Percentiles rank a stretch among this genome's conserved stretches.
Conservation (phyloP, 2,329 filamentous ascomycete genomes). For the Arthrobotrys megalospora region DNA sequence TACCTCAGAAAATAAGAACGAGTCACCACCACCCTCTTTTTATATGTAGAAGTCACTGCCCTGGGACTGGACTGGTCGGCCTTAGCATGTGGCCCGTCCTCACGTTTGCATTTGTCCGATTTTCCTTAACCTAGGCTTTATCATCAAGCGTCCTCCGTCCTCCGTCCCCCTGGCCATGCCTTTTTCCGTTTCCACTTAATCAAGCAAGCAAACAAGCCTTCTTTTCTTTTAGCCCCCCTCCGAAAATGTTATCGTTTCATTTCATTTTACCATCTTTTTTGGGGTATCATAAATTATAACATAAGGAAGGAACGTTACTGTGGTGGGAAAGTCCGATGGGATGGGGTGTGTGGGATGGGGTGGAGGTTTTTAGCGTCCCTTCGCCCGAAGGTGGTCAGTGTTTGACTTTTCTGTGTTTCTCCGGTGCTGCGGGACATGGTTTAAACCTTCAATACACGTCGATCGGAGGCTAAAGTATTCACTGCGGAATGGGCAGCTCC, state of each 20-base stretch:
- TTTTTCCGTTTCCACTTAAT: no score
- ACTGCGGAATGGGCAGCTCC: no score
- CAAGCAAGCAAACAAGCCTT: no score
- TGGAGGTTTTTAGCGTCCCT: conserved; percentile 25
- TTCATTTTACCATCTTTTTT: background rate
- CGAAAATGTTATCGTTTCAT: background rate
- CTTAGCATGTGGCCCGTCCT: conserved; percentile 56
- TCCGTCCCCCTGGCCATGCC: background rate
- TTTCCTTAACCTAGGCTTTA: conserved; percentile 23
- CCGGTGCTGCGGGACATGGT: conserved; percentile 22
- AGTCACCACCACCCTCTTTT: conserved; percentile 21
- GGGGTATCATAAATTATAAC: no score
- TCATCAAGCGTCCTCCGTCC: background rate
- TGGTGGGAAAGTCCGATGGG: background rate
- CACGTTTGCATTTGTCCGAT: conserved; percentile 58
- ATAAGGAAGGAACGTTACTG: no score
- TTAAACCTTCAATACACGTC: background rate
- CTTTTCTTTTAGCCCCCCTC: no score
- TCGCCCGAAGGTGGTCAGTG: conserved; percentile 27
- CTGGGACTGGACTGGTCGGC: background rate
- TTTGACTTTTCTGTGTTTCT: conserved; percentile 7
- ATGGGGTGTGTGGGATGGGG: no score
- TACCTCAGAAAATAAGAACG: background rate
- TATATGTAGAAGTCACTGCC: background rate
- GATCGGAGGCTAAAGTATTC: no score